A percentile compares a stretch with the other conserved stretches of the same genome.
Evolutionary conservation across 2,329 filamentous ascomycete species (phyloP).

Genomic region (Coniella vitis): DNA sequence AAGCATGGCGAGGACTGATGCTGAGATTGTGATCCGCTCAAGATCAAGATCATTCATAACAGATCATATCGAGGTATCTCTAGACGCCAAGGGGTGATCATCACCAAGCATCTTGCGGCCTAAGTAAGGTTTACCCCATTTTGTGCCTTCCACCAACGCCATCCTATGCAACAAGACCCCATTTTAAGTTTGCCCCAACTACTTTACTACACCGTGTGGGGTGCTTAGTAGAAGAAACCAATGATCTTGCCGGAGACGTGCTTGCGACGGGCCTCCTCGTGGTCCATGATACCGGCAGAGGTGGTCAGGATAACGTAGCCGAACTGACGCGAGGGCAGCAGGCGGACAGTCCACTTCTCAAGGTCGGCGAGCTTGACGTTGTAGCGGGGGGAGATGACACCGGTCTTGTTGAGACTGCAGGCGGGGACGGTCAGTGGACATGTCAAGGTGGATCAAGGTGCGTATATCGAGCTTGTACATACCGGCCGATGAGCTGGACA

Average conservation of each 20-base stretch:
- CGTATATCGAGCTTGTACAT: conserved; percentile 12
- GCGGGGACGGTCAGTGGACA: conserved; percentile 22
- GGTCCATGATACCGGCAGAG: conserved; percentile 99
- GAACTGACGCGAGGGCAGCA: conserved; percentile 99
- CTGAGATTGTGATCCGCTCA: not conserved
- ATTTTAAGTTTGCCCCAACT: not conserved
- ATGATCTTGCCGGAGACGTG: conserved; percentile 99
- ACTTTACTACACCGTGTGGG: conserved; percentile 8
- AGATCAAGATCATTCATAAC: conserved; percentile 11
- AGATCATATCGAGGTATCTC: conserved; percentile 8
- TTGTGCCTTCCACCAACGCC: conserved; percentile 19
- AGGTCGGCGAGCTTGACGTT: conserved; percentile 96
- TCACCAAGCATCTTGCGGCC: conserved; percentile 3
- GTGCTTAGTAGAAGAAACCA: conserved; percentile 92
- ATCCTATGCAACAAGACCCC: conserved; percentile 19
- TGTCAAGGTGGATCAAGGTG: not conserved
- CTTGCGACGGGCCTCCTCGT: conserved; percentile 98
- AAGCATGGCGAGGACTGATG: not conserved
- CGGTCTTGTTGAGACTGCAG: conserved; percentile 81
- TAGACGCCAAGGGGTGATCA: conserved; percentile 4
- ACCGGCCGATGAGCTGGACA: conserved; percentile 95
- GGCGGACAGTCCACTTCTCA: conserved; percentile 99
- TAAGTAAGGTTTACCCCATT: conserved; percentile 6
- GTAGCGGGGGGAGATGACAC: conserved; percentile 99
- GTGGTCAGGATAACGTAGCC: conserved; percentile 99